Conservation (phyloP, 2,329 filamentous ascomycete species). For the Colletotrichum tropicale region DNA sequence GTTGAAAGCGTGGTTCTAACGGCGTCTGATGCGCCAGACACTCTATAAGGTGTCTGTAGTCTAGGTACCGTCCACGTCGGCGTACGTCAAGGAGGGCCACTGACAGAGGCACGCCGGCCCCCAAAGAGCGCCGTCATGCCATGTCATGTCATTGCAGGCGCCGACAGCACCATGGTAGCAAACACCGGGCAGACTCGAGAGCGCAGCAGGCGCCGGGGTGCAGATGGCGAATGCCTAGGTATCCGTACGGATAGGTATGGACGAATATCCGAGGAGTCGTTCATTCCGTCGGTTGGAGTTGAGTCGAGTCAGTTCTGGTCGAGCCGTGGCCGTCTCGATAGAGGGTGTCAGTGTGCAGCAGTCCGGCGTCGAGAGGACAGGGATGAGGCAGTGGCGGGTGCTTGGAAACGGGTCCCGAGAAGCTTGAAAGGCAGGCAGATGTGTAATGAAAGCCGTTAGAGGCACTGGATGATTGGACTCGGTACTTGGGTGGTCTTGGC, state of each 20-base stretch:
- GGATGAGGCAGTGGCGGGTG: neutral
- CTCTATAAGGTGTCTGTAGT: neutral
- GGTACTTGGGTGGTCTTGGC: conserved; percentile 15
- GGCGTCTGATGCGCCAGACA: neutral
- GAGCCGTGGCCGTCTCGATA: neutral
- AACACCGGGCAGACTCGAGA: neutral
- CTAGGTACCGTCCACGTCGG: neutral
- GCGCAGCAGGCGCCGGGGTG: neutral
- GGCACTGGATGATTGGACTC: conserved; percentile 13
- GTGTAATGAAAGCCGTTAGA: neutral
- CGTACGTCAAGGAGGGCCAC: neutral
- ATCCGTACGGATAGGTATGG: neutral
- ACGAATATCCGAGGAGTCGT: neutral
- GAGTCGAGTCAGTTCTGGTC: neutral
- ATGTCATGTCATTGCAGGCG: conserved; percentile 3
- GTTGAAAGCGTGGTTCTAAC: neutral
- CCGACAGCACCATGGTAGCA: neutral
- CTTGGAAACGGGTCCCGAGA: neutral
- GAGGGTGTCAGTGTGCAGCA: neutral
- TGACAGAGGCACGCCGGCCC: neutral
- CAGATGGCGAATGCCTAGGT: neutral
- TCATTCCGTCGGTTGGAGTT: neutral
- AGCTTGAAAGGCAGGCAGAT: conserved; percentile 7
- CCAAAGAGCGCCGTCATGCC: neutral
- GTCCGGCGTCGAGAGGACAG: neutral